Percentiles rank a stretch among this genome's conserved stretches.
These are phyloP conservation scores for Phytophthora pluvialis DNA, from an alignment of 352 stramenopile genomes.

Conservation along the genomic window DNA sequence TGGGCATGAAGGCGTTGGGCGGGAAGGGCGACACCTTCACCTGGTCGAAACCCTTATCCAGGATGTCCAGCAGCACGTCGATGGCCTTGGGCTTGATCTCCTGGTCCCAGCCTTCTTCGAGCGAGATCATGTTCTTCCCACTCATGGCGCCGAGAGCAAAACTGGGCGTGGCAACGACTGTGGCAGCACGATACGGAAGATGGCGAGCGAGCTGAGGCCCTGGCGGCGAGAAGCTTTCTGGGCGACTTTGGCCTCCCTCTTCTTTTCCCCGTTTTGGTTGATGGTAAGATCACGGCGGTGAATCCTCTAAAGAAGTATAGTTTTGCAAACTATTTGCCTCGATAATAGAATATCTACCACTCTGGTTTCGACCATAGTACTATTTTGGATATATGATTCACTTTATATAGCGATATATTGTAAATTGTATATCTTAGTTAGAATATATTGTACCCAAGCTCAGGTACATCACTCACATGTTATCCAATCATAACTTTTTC, in stretches of 20 bases:
- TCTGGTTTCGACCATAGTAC: too few relatives aligned
- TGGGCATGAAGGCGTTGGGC: constrained; percentile 87
- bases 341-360: constrained; percentile 1
- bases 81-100: constrained; percentile 92
- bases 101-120: constrained; percentile 87
- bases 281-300: constrained; percentile 25
- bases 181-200: not conserved
- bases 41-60: constrained; percentile 89
- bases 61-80: constrained; percentile 86
- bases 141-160: constrained; percentile 52
- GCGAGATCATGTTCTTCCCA: constrained; percentile 81
- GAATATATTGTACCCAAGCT: constrained; percentile 11
- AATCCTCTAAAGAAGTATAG: constrained; percentile 18
- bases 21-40: constrained; percentile 83
- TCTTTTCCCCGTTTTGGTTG: constrained; percentile 4
- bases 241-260: constrained; percentile 15
- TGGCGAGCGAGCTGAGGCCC: not conserved
- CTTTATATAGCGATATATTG: not conserved
- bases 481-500: constrained; percentile 3
- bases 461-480: constrained; percentile 6
- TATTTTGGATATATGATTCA: not conserved
- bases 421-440: not conserved
- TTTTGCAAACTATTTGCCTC: not conserved
- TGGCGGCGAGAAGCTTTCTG: constrained; percentile 11
- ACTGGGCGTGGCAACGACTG: not conserved